Conservation (phyloP, 2,329 filamentous ascomycete genomes). For the Aureobasidium subglaciale region DNA sequence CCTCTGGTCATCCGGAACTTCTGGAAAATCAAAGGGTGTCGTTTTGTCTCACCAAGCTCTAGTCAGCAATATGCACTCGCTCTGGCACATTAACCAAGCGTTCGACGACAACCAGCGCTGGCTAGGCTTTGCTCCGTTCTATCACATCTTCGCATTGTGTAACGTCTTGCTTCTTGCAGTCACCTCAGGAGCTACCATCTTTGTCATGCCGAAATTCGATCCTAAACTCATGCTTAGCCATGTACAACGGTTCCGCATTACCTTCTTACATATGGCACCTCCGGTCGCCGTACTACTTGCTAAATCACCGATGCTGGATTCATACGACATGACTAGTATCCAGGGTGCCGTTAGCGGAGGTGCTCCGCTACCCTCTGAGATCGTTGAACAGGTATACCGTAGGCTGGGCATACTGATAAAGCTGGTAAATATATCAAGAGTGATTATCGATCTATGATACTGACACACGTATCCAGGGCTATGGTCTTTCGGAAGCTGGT, state of each 20-base stretch:
- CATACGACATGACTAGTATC: conserved; percentile 32
- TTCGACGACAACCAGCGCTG: conserved; percentile 9
- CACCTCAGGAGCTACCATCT: conserved; percentile 40
- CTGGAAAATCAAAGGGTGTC: conserved; percentile 38
- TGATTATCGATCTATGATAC: conserved; percentile 18
- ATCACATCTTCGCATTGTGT: conserved; percentile 45
- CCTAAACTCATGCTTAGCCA: conserved; percentile 34
- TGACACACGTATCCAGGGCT: conserved; percentile 6
- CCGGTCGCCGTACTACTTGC: conserved; percentile 31
- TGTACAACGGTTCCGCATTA: conserved; percentile 37
- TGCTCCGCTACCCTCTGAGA: conserved; percentile 34
- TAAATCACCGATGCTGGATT: conserved; percentile 27
- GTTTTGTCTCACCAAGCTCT: conserved; percentile 21
- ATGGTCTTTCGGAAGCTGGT: conserved; percentile 9
- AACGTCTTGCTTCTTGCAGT: conserved; percentile 42
- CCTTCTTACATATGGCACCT: conserved; percentile 43
- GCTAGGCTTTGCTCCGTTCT: conserved; percentile 41
- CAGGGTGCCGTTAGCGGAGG: conserved; percentile 42
- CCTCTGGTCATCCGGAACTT: conserved; percentile 43
- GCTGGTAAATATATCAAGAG: conserved; percentile 20
- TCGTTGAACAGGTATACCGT: conserved; percentile 10
- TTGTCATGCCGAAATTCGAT: conserved; percentile 43
- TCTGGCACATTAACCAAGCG: conserved; percentile 12
- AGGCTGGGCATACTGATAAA: conserved; percentile 11
- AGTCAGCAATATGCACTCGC: conserved; percentile 3